Percentiles rank a stretch among this genome's conserved stretches.
Conservation (phyloP, 495 filamentous ascomycete genomes). For the Trichoderma reesei region DNA sequence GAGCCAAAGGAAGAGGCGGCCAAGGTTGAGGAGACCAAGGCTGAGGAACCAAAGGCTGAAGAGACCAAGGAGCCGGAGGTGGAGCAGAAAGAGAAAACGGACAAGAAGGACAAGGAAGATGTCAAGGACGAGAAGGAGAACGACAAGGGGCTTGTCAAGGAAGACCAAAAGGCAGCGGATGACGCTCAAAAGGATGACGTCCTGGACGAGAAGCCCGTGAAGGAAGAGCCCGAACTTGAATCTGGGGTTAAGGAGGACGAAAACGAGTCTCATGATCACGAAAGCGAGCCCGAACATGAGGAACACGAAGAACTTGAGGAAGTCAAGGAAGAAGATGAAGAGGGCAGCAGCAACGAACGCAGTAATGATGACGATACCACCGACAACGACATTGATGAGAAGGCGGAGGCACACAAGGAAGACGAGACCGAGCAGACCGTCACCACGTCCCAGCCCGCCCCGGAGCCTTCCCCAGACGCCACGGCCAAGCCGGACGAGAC, state of each 20-base stretch:
- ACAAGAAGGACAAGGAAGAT: conserved; percentile 13
- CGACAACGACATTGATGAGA: neutral
- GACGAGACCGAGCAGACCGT: neutral
- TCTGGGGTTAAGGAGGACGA: neutral
- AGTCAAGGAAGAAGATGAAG: neutral
- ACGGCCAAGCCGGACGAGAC: neutral
- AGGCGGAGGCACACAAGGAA: neutral
- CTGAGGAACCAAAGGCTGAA: conserved; percentile 25
- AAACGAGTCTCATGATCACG: neutral
- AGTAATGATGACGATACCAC: neutral
- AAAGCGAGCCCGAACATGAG: neutral
- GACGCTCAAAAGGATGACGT: neutral
- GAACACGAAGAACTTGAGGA: neutral
- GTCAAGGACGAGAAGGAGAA: conserved; percentile 5
- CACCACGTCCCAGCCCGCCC: neutral
- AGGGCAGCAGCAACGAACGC: neutral
- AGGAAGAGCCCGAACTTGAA: neutral
- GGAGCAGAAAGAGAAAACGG: conserved; percentile 17
- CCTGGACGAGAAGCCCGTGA: neutral
- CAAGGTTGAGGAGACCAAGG: conserved; percentile 2
- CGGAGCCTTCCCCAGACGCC: neutral
- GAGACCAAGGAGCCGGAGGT: conserved; percentile 20
- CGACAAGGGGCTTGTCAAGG: conserved; percentile 18
- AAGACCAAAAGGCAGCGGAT: conserved; percentile 11
- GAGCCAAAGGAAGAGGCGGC: conserved; percentile 12